Evolutionary conservation across 129 eudicot species (phyloP).

Genomic region (Pulicaria dysenterica): DNA sequence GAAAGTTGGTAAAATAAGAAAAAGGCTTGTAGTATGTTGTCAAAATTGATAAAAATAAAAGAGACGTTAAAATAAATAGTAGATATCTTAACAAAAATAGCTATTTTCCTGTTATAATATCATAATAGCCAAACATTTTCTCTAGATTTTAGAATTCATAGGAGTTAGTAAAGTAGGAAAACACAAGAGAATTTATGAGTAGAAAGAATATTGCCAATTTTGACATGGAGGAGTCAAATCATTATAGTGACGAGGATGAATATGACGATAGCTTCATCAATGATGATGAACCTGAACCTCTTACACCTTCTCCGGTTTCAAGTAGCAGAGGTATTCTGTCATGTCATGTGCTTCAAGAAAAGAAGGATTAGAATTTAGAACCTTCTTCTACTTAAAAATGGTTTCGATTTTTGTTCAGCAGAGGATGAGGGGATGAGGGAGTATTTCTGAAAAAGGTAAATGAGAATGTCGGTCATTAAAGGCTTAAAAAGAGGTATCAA

Average conservation of each 20-base stretch:
- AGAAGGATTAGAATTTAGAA: neutral
- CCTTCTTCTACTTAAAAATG: neutral
- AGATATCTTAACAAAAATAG: too few relatives aligned
- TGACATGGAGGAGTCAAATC: constrained; percentile 53
- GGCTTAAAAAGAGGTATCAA: constrained; percentile 54
- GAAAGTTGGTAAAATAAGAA: too few relatives aligned
- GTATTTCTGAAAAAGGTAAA: constrained; percentile 30
- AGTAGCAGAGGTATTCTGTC: constrained; percentile 39
- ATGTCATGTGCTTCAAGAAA: neutral
- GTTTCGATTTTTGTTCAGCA: constrained; percentile 22
- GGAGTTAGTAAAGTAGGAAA: too few relatives aligned
- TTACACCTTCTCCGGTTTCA: constrained; percentile 55
- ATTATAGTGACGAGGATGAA: constrained; percentile 60
- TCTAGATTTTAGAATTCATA: too few relatives aligned
- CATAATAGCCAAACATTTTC: too few relatives aligned
- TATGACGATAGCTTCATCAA: constrained; percentile 88
- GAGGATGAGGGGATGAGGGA: constrained; percentile 37
- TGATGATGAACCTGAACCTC: constrained; percentile 58
- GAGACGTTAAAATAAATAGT: too few relatives aligned
- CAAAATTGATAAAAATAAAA: too few relatives aligned
- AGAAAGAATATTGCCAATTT: constrained; percentile 43
- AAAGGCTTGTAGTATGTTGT: too few relatives aligned
- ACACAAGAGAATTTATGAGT: too few relatives aligned
- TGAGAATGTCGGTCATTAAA: constrained; percentile 34
- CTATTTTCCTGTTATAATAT: too few relatives aligned